phyloP scores from a whole-genome alignment of 371 early-diverging fungal genomes.

The Mucor lusitanicus region DNA sequence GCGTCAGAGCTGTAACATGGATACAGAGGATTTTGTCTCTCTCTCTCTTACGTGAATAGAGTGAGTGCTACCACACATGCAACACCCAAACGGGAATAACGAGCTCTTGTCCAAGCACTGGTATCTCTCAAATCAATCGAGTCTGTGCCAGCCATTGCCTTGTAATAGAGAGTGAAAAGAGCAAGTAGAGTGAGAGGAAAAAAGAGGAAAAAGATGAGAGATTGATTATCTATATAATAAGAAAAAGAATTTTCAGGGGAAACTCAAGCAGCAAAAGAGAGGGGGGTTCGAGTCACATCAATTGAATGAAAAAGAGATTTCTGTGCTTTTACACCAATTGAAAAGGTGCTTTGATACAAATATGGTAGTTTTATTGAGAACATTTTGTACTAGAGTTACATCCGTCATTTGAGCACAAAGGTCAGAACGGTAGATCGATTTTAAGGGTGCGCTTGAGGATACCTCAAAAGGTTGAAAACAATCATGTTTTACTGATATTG shows the following conservation, averaged over 20 bases:
- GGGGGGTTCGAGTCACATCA: background rate
- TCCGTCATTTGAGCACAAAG: background rate
- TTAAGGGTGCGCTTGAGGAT: background rate
- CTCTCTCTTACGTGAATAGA: constrained; percentile 53
- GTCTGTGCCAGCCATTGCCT: background rate
- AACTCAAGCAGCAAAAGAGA: background rate
- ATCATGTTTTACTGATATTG: background rate
- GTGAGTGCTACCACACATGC: constrained; percentile 61
- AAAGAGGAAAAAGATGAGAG: background rate
- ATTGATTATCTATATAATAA: background rate
- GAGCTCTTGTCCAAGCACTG: constrained; percentile 39
- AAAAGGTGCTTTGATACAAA: background rate
- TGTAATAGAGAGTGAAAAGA: too few relatives aligned
- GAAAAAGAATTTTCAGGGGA: background rate
- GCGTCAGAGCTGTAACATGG: background rate
- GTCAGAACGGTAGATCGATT: background rate
- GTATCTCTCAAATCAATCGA: background rate
- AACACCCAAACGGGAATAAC: constrained; percentile 49
- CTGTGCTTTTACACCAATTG: constrained; percentile 1
- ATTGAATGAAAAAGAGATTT: background rate
- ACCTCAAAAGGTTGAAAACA: background rate
- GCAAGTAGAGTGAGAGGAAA: background rate
- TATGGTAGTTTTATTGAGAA: background rate
- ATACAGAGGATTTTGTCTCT: background rate
- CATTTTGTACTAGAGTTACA: background rate